These are phyloP conservation scores for Tilletia caries DNA, from an alignment of 1,284 basidiomycete genomes.

Conservation along the genomic window DNA sequence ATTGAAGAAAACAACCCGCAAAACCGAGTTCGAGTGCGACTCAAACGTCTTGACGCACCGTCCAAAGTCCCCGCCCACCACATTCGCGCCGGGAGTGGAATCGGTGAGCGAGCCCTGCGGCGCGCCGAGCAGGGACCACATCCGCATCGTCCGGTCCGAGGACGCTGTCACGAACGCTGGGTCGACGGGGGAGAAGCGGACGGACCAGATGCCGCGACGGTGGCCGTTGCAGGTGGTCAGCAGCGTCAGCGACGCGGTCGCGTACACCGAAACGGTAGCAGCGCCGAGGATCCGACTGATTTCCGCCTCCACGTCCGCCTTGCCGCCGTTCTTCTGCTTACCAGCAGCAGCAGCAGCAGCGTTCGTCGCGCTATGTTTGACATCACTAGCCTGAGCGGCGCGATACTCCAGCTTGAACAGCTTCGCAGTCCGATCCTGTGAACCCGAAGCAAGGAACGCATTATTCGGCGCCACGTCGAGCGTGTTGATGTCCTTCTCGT, in stretches of 20 bases:
- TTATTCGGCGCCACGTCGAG: conserved; percentile 91
- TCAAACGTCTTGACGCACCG: conserved; percentile 58
- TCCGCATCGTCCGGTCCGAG: conserved; percentile 85
- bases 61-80: conserved; percentile 24
- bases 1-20: conserved; percentile 84
- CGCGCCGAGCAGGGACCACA: conserved; percentile 66
- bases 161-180: conserved; percentile 85
- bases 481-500: conserved; percentile 98
- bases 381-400: conserved; percentile 32
- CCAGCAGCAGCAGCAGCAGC: conserved; percentile 18
- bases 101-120: conserved; percentile 79
- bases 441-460: conserved; percentile 81
- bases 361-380: conserved; percentile 43
- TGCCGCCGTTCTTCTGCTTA: conserved; percentile 21
- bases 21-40: conserved; percentile 86
- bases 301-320: conserved; percentile 58
- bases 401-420: conserved; percentile 73
- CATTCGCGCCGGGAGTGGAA: conserved; percentile 17
- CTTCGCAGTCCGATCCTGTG: conserved; percentile 92
- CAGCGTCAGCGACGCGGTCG: conserved; percentile 60
- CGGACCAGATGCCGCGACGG: conserved; percentile 92
- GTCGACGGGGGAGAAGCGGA: conserved; percentile 79
- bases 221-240: conserved; percentile 90
- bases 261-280: conserved; percentile 4
- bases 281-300: background rate